phyloP scores from a whole-genome alignment of 805 yeast species.

The Metschnikowia cubensis region DNA sequence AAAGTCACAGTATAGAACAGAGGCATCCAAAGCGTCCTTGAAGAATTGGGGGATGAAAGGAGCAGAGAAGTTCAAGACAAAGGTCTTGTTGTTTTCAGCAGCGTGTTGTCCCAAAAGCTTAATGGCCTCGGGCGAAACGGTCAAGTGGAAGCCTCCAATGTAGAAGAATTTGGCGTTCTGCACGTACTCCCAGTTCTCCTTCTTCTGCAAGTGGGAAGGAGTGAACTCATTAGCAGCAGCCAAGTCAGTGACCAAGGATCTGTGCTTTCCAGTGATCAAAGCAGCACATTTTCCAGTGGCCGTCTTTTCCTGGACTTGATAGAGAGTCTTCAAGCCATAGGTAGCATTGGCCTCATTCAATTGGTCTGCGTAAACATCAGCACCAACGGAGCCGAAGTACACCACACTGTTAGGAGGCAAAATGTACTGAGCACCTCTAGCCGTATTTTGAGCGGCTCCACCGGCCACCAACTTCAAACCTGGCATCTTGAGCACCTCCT shows the following conservation, averaged over 20 bases:
- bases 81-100: slow-evolving; percentile 70
- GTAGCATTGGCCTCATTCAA: slow-evolving; percentile 76
- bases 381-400: slow-evolving; percentile 95
- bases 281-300: slow-evolving; percentile 99
- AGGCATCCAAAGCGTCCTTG: slow-evolving; percentile 80
- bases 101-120: slow-evolving; percentile 88
- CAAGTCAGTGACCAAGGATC: slow-evolving; percentile 93
- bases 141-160: slow-evolving; percentile 98
- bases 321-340: slow-evolving; percentile 85
- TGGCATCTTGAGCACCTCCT: slow-evolving; percentile 62
- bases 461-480: slow-evolving; percentile 83
- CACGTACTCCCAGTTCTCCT: slow-evolving; percentile 86
- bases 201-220: slow-evolving; percentile 77
- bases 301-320: slow-evolving; percentile 69
- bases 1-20: slow-evolving; percentile 83
- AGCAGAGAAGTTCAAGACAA: slow-evolving; percentile 86
- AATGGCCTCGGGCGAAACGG: slow-evolving; percentile 96
- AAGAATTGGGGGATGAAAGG: slow-evolving; percentile 96
- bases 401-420: slow-evolving; percentile 79
- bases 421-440: slow-evolving; percentile 95
- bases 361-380: slow-evolving; percentile 80
- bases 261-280: slow-evolving; percentile 77
- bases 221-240: slow-evolving; percentile 98
- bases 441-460: slow-evolving; percentile 99
- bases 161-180: slow-evolving; percentile 79